Evolutionary conservation across 768 basidiomycete species (phyloP), one percentile per base, ranked within the genome.

Genomic region (Russula sp.): DNA sequence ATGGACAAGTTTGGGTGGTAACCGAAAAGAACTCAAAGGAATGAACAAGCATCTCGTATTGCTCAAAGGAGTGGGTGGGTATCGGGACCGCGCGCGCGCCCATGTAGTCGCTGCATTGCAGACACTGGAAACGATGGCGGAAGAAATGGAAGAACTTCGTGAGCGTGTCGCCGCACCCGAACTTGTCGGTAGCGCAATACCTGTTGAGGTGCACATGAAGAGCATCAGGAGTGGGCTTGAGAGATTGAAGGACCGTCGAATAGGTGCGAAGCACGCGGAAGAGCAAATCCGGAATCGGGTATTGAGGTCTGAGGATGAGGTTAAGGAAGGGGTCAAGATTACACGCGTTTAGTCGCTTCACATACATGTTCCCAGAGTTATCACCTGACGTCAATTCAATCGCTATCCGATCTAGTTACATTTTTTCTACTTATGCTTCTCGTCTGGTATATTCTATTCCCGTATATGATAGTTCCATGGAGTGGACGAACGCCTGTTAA

Each of bases 121-220:
- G 57, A 79, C 83, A 11, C 74, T 92, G 65, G 75, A 83, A 32
- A 76, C 77, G 44, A 82, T 91, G 84, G 83, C 82, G 67, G 84
- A 82, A 40, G 89, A 91, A 66, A 84, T 92, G 79, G 88, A 89
- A 71, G 88, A 89, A 50, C 74, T 92, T 64, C 78, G 90, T 65
- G 87, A 89, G 71, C 78, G 87, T 20, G 87, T 89, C 1, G 81
- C 88, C 5, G 81, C 83, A 36, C 89, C 90, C 1, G 84, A 84
- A 56, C 73, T 92, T 5, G 72, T 82, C 13, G 84, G 83, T 5
- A 74, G 81, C n/a, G 76, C 75, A 48, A 78, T 90, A 18, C 87
- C 89, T 5, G 76, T 87, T 5, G 85, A 87, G 63, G 89, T 91
- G 24, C 89, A 92, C 69, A 84, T 92, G 74, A 82, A 82, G 75